Percentiles rank a stretch among this genome's conserved stretches.
These are phyloP conservation scores for Nyssa sinensis DNA, from an alignment of 148 eudicot genomes.

Conservation along the genomic window DNA sequence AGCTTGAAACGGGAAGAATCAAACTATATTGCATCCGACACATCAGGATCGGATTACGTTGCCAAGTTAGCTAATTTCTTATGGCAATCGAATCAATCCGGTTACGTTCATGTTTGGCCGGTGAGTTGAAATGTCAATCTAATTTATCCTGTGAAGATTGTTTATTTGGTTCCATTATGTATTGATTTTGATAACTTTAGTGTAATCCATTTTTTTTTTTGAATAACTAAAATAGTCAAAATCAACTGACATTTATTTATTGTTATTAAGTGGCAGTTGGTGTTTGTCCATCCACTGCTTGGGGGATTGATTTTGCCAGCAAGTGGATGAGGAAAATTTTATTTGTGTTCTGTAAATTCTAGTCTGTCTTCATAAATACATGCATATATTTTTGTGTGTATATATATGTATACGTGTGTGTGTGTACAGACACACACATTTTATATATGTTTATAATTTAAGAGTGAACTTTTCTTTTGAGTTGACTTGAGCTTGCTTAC, in stretches of 20 bases:
- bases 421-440: too few relatives aligned
- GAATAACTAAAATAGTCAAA: neutral
- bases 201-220: too few relatives aligned
- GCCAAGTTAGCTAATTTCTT: neutral
- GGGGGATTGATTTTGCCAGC: neutral
- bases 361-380: too few relatives aligned
- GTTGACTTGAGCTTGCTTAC: too few relatives aligned
- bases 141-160: neutral
- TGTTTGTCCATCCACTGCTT: neutral
- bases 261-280: neutral
- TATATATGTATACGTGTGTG: too few relatives aligned
- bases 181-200: too few relatives aligned
- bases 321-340: neutral
- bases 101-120: slow-evolving; percentile 5
- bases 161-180: neutral
- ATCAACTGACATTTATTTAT: neutral
- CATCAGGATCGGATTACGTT: neutral
- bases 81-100: neutral
- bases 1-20: slow-evolving; percentile 31
- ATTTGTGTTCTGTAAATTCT: too few relatives aligned
- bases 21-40: neutral
- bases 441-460: too few relatives aligned
- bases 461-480: too few relatives aligned
- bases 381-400: too few relatives aligned
- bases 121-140: neutral